Conservation (phyloP, 176 grass and related monocot genomes). For the Bolboschoenus planiculmis region DNA sequence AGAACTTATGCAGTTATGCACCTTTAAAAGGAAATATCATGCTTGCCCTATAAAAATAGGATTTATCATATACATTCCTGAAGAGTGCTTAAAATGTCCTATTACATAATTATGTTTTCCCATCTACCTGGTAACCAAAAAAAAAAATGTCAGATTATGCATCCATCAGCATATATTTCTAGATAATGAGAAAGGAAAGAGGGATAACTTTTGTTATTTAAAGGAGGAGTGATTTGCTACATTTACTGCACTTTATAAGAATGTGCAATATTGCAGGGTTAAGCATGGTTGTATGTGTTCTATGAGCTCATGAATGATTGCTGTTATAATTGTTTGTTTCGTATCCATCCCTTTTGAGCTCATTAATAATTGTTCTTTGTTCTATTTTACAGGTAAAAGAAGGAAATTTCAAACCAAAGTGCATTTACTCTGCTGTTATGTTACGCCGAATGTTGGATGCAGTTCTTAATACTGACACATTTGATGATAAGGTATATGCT, state of each 20-base stretch:
- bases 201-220: background rate
- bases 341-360: background rate
- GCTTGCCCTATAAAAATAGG: background rate
- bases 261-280: background rate
- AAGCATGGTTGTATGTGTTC: background rate
- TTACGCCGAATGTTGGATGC: conserved; percentile 93
- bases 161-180: background rate
- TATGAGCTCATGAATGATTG: background rate
- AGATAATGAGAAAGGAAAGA: background rate
- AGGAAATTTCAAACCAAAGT: conserved; percentile 68
- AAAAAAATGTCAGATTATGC: background rate
- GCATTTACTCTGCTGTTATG: conserved; percentile 88
- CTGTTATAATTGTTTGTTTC: background rate
- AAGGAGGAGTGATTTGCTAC: conserved; percentile 20
- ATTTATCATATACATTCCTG: background rate
- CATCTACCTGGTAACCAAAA: background rate
- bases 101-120: background rate
- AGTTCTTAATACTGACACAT: conserved; percentile 66
- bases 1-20: background rate
- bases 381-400: conserved; percentile 41
- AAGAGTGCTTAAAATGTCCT: background rate
- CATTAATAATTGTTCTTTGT: background rate
- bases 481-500: conserved; percentile 86
- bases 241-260: conserved; percentile 21
- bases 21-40: background rate